Conservation (phyloP, 73 alveolate genomes). For the Durusdinium trenchii region DNA sequence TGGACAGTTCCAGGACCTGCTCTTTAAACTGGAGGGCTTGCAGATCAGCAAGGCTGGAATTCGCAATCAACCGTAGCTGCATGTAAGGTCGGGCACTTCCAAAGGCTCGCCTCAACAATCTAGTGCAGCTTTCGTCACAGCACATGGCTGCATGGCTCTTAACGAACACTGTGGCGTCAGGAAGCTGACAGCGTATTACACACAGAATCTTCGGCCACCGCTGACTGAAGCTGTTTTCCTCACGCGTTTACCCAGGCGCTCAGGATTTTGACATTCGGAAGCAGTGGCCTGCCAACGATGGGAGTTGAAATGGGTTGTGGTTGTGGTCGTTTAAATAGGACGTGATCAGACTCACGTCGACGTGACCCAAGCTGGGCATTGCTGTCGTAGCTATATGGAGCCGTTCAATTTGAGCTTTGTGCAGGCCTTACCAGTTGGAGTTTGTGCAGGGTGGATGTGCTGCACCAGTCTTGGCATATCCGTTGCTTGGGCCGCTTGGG, state of each 20-base stretch:
- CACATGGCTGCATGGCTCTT: neutral
- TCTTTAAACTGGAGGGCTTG: neutral
- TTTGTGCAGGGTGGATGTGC: constrained; percentile 83
- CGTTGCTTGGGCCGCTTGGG: neutral
- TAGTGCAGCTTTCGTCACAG: neutral
- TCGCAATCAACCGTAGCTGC: neutral
- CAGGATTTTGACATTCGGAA: neutral
- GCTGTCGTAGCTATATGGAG: too few relatives aligned
- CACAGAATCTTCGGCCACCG: constrained; percentile 89
- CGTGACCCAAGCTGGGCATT: too few relatives aligned
- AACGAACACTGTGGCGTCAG: neutral
- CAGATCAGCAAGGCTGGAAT: neutral
- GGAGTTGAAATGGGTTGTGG: neutral
- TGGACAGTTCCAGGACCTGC: neutral
- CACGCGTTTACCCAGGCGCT: constrained; percentile 78
- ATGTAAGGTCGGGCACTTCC: constrained; percentile 71
- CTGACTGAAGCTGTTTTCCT: constrained; percentile 74
- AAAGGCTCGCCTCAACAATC: neutral
- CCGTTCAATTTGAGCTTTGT: too few relatives aligned
- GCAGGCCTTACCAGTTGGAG: constrained; percentile 86
- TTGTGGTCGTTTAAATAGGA: neutral
- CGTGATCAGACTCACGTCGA: too few relatives aligned
- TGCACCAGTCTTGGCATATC: neutral
- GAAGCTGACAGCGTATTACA: constrained; percentile 76
- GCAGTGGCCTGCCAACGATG: neutral